Percentiles rank a stretch among this genome's conserved stretches.
Evolutionary conservation across 768 basidiomycete genomes (phyloP).

Genomic region (Chalciporus chontae): DNA sequence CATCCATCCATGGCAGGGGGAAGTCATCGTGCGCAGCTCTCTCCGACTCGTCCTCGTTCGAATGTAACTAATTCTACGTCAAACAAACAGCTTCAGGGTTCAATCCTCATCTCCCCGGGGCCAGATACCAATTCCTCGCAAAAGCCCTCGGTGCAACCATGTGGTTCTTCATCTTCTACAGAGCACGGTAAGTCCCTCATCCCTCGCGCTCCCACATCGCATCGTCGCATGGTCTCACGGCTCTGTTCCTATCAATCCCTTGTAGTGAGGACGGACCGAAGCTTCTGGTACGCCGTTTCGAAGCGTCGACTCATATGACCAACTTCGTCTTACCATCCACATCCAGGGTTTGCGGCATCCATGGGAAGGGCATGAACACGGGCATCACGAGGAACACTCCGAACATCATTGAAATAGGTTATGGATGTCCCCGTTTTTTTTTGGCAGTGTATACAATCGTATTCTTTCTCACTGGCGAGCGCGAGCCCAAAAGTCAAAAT

Average conservation of each 20-base stretch:
- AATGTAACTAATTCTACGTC: slow-evolving; percentile 1
- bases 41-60: not conserved
- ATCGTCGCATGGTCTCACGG: not conserved
- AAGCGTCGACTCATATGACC: not conserved
- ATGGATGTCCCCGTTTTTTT: slow-evolving; percentile 10
- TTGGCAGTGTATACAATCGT: slow-evolving; percentile 10
- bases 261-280: slow-evolving; percentile 74
- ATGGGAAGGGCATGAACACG: slow-evolving; percentile 61
- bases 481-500: not conserved
- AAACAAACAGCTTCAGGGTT: slow-evolving; percentile 63
- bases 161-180: slow-evolving; percentile 99
- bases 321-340: not conserved
- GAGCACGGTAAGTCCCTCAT: slow-evolving; percentile 67
- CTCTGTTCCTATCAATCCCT: not conserved
- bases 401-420: slow-evolving; percentile 36
- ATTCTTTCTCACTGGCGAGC: not conserved
- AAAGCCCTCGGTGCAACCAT: slow-evolving; percentile 88
- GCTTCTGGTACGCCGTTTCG: slow-evolving; percentile 49
- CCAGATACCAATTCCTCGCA: slow-evolving; percentile 71
- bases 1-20: slow-evolving; percentile 32
- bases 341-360: slow-evolving; percentile 57
- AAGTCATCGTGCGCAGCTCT: slow-evolving; percentile 24
- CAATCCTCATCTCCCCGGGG: slow-evolving; percentile 81
- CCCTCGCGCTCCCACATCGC: not conserved
- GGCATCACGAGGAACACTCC: slow-evolving; percentile 34